phyloP scores from a whole-genome alignment of 768 basidiomycete genomes.

The Austroboletus festivus region DNA sequence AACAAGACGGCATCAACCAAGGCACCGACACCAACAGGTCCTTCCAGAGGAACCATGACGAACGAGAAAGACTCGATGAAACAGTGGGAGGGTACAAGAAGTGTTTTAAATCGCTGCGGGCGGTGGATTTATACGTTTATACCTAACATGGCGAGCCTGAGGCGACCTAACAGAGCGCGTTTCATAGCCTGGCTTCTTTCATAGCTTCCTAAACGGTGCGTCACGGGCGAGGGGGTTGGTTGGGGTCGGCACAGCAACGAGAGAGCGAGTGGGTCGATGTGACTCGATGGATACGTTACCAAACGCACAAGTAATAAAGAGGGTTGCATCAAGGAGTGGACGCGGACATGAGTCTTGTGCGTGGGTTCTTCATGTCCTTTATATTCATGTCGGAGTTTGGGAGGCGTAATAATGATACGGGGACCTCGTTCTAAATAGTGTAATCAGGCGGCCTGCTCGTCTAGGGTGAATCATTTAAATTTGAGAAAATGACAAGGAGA shows the following conservation, averaged over 20 bases:
- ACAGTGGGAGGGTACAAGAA: not conserved
- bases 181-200: too few species aligned
- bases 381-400: slow-evolving; percentile 21
- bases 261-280: not conserved
- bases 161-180: slow-evolving; percentile 9
- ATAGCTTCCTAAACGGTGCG: slow-evolving; percentile 7
- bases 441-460: too few species aligned
- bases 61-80: not conserved
- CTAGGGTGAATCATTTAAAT: too few species aligned
- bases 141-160: not conserved
- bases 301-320: too few species aligned
- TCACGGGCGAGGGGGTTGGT: slow-evolving; percentile 1
- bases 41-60: slow-evolving; percentile 24
- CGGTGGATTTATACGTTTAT: slow-evolving; percentile 15
- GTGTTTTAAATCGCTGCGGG: not conserved
- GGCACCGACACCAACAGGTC: slow-evolving; percentile 22
- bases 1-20: slow-evolving; percentile 23
- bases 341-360: slow-evolving; percentile 14
- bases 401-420: not conserved
- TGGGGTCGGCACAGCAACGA: slow-evolving; percentile 14
- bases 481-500: too few species aligned
- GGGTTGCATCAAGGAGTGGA: not conserved
- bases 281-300: slow-evolving; percentile 16
- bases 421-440: too few species aligned
- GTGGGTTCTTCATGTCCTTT: too few species aligned